Evolutionary conservation across 2,329 filamentous ascomycete species (phyloP).

Genomic region (Calonectria fujianensis): DNA sequence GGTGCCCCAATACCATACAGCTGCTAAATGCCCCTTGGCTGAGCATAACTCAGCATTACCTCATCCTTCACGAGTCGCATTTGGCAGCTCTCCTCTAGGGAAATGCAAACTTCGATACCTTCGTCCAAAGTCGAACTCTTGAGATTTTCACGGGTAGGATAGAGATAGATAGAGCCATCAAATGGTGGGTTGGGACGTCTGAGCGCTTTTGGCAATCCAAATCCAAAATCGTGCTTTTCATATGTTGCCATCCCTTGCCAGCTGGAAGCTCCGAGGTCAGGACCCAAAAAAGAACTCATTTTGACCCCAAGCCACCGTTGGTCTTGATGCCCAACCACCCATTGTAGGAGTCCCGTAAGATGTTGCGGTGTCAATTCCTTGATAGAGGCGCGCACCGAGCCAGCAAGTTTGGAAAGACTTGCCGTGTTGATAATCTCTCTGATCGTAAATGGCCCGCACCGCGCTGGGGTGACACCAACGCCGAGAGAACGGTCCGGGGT

Average conservation of each 20-base stretch:
- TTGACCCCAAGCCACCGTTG: conserved; percentile 28
- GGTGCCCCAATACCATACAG: neutral
- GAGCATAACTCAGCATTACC: conserved; percentile 22
- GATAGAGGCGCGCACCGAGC: conserved; percentile 28
- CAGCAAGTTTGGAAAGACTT: conserved; percentile 16
- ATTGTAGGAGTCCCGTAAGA: conserved; percentile 29
- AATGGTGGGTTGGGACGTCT: conserved; percentile 35
- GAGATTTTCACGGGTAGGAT: conserved; percentile 16
- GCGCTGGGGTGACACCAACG: conserved; percentile 12
- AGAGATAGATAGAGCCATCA: conserved; percentile 38
- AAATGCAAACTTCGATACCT: conserved; percentile 39
- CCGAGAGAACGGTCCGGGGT: conserved; percentile 40
- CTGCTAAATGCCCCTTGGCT: conserved; percentile 12
- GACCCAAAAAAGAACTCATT: conserved; percentile 31
- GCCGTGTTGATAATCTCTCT: conserved; percentile 23
- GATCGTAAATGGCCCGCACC: conserved; percentile 30
- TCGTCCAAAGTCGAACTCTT: conserved; percentile 3
- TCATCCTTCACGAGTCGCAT: conserved; percentile 28
- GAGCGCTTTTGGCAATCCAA: conserved; percentile 29
- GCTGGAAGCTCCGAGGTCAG: conserved; percentile 29
- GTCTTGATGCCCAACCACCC: neutral
- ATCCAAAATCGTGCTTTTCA: conserved; percentile 42
- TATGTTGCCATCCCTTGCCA: conserved; percentile 41
- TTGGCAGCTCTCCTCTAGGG: conserved; percentile 35
- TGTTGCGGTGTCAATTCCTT: conserved; percentile 33